Evolutionary conservation across 2,329 filamentous ascomycete species (phyloP).

Genomic region (Claviceps digitariae): DNA sequence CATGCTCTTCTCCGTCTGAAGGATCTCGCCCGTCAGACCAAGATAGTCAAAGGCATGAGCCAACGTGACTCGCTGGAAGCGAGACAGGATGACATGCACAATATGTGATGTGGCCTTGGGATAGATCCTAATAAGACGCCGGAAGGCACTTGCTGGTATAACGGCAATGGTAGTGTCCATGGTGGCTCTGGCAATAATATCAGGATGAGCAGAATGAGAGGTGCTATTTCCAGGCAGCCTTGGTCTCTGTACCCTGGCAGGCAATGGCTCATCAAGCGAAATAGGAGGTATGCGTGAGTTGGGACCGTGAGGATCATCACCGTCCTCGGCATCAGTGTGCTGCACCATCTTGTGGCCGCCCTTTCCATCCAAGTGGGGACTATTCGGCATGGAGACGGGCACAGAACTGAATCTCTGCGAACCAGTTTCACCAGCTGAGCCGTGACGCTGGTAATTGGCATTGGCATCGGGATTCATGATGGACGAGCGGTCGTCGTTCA

Average conservation of each 20-base stretch:
- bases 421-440: conserved; percentile 11
- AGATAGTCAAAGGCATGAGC: conserved; percentile 92
- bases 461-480: conserved; percentile 10
- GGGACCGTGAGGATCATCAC: conserved; percentile 3
- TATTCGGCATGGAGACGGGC: conserved; percentile 22
- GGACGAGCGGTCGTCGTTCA: conserved; percentile 49
- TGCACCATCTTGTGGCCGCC: conserved; percentile 1
- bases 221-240: conserved; percentile 27
- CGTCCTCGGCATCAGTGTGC: conserved; percentile 9
- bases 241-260: conserved; percentile 22
- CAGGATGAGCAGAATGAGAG: conserved; percentile 77
- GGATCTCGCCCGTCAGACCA: conserved; percentile 77
- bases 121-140: conserved; percentile 82
- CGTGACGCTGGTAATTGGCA: conserved; percentile 17
- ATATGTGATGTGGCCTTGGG: conserved; percentile 95
- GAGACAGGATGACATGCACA: conserved; percentile 89
- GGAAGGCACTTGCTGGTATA: conserved; percentile 91
- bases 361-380: conserved; percentile 23
- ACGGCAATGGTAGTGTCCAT: conserved; percentile 97
- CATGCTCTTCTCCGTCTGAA: conserved; percentile 89
- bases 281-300: conserved; percentile 56
- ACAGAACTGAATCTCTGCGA: conserved; percentile 5
- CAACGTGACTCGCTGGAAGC: conserved; percentile 86
- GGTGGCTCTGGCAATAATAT: conserved; percentile 91
- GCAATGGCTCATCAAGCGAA: conserved; percentile 43